Base-by-base conservation (phyloP, 169 alveolate genomes). In the Plasmodium ovale region DNA sequence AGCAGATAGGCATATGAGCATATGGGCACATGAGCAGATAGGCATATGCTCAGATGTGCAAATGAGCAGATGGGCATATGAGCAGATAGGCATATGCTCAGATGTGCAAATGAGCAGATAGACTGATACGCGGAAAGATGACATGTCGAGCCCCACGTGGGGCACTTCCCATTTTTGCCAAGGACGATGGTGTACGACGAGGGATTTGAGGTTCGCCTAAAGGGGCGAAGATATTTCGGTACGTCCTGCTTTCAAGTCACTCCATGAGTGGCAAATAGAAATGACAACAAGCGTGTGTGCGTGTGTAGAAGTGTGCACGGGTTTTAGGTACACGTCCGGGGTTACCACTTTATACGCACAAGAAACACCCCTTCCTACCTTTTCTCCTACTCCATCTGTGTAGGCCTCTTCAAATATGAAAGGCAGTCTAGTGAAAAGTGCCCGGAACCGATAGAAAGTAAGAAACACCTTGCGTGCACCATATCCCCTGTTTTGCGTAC, bases 131-230 rank as follows among this genome's bases (percentile, higher is more conserved):
- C 23, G 7, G 2, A 19, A n/a, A n/a, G n/a, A n/a, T n/a, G n/a
- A n/a, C n/a, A n/a, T n/a, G n/a, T n/a, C n/a, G n/a, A n/a, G n/a
- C n/a, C n/a, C n/a, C n/a, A n/a, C n/a, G n/a, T n/a, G n/a, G n/a
- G n/a, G n/a, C n/a, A n/a, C n/a, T 44, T 12, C 14, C 21, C 35
- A 31, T 35, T 10, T 10, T 16, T n/a, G 21, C 56, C 10, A 62
- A 74, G 97, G 97, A 94, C 96, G 2, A 94, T 94, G 96, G 97
- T 94, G 1, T 93, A 93, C 54, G 96, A 93, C 68, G 96, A 94
- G 47, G 97, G 97, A 5, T 94, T 94, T 62, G 96, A 94, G 82
- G 90, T 94, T 3, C 47, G 87, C 16, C 29, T 74, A 21, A 47
- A 56, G 0, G 77, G 89, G 39, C 79, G 56, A 70, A 56, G 82